Conservation (phyloP, 2,329 filamentous ascomycete species). For the Botryotinia calthae region DNA sequence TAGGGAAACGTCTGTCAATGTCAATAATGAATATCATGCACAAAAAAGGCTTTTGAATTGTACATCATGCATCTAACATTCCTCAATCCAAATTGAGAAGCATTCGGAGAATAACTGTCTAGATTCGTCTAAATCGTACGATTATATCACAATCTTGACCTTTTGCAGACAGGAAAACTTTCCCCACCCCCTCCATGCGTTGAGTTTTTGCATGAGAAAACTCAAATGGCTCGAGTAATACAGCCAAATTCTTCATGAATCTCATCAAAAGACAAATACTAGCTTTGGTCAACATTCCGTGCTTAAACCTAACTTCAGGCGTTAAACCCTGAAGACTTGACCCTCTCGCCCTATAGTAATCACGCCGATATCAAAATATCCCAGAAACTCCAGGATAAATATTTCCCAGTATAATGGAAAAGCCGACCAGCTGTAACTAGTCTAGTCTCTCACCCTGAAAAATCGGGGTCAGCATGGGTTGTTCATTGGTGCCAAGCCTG, state of each 20-base stretch:
- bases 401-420: neutral
- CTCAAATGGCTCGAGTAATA: neutral
- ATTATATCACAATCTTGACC: slow-evolving; percentile 11
- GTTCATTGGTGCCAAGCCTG: slow-evolving; percentile 18
- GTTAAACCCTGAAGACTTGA: neutral
- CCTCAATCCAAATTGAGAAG: neutral
- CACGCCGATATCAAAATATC: neutral
- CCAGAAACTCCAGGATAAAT: neutral
- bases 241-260: neutral
- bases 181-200: neutral
- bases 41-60: neutral
- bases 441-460: neutral
- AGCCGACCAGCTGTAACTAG: neutral
- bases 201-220: neutral
- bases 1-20: neutral
- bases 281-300: neutral
- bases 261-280: neutral
- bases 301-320: neutral
- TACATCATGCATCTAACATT: neutral
- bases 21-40: neutral
- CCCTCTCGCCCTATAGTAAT: neutral
- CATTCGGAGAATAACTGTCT: neutral
- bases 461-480: neutral
- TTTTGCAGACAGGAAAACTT: slow-evolving; percentile 16
- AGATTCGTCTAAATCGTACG: slow-evolving; percentile 2